phyloP scores from a whole-genome alignment of 257 asterid genomes.

The Ophiorrhiza pumila region DNA sequence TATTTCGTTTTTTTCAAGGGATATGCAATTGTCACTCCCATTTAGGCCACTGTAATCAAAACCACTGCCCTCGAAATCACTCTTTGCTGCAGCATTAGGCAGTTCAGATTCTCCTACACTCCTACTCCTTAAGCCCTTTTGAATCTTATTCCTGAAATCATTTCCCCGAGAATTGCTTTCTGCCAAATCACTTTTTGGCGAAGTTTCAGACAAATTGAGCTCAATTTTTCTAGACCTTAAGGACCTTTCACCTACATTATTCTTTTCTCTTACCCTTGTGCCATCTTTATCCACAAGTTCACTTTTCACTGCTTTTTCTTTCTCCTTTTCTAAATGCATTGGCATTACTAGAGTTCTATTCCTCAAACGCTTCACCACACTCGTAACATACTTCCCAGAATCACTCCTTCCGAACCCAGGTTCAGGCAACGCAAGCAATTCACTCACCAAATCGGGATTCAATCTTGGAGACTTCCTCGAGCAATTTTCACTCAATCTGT shows the following conservation, averaged over 20 bases:
- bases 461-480: constrained; percentile 30
- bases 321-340: constrained; percentile 25
- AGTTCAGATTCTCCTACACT: background rate
- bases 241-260: constrained; percentile 9
- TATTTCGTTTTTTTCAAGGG: background rate
- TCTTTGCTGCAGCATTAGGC: background rate
- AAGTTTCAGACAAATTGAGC: constrained; percentile 11
- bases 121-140: constrained; percentile 25
- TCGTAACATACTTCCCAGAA: constrained; percentile 17
- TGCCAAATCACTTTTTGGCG: constrained; percentile 6
- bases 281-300: background rate
- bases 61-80: constrained; percentile 14
- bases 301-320: constrained; percentile 9
- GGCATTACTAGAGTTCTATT: constrained; percentile 31
- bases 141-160: constrained; percentile 1
- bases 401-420: constrained; percentile 20
- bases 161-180: background rate
- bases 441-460: constrained; percentile 12
- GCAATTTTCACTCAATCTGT: constrained; percentile 17
- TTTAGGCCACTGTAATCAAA: constrained; percentile 13
- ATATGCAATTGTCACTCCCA: background rate
- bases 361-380: constrained; percentile 33
- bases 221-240: constrained; percentile 22
- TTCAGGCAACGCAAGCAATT: constrained; percentile 27
- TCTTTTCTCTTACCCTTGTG: background rate